Evolutionary conservation across 108 stramenopile species (phyloP), one percentile per base, ranked within the genome.

Genomic region (Nitzschia sp.): DNA sequence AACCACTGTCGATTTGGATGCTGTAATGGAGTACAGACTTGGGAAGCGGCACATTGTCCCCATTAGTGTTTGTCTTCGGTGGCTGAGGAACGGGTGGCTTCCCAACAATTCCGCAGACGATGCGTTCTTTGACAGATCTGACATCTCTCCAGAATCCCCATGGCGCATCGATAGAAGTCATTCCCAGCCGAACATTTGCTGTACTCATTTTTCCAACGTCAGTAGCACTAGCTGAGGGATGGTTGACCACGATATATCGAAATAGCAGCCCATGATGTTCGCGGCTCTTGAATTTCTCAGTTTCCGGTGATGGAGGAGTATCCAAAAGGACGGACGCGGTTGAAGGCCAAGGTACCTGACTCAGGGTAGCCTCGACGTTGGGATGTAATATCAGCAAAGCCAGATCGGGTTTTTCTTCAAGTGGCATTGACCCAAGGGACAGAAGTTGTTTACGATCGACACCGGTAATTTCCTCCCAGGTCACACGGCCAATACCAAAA

Each of bases 301-400:
- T 72, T 64, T 77, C 84, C 53, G 54, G 50, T n/a, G 83, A 78
- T 3, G 79, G 73, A 21, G 86, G 79, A 20, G 88, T 56, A 42
- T 86, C 79, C 9, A 91, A 70, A 11, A 91, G 52, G 11, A 57
- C 65, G 22, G 79, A 74, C 54, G 90, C 87, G 17, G 90, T 86
- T n/a, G 72, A 79, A 51, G 90, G 90, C 70, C 84, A 78, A 46
- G 65, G 52, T 22, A 40, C 38, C 53, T 52, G 54, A 9, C 7
- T 34, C 38, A 38, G 43, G 20, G 67, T 65, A 12, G 67, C 65
- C 52, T 25, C 44, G 29, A 34, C 5, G 1, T 34, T 34, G 29
- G 29, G 29, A 34, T 34, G 29, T 34, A 34, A 3, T 5, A 34
- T 1, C 29, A 34, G 29, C 29, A 34, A 34, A 25, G 41, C 25